Percentiles rank a stretch among this genome's conserved stretches.
phyloP scores from a whole-genome alignment of 2,329 filamentous ascomycete genomes.

The Rhynchosporium agropyri region DNA sequence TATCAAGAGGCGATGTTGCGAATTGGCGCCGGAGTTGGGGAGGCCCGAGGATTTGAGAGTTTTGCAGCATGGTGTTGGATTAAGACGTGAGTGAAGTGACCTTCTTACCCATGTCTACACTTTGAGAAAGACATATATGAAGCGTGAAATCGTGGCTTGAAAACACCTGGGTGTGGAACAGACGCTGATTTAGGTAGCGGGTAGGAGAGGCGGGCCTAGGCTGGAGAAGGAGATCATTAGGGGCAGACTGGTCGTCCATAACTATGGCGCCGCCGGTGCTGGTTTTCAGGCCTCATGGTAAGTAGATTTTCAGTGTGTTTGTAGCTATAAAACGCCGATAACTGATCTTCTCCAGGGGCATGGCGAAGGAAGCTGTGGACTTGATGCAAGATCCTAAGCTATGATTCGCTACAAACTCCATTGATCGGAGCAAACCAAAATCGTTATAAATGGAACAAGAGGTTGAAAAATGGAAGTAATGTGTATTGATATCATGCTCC shows the following conservation, averaged over 20 bases:
- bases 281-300: constrained; percentile 47
- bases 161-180: too few relatives aligned
- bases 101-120: not conserved
- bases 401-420: not conserved
- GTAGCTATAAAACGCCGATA: not conserved
- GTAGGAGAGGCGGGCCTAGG: constrained; percentile 41
- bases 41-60: constrained; percentile 42
- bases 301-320: not conserved
- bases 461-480: not conserved
- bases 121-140: too few relatives aligned
- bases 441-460: not conserved
- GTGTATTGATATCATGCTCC: not conserved
- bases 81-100: constrained; percentile 34
- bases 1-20: constrained; percentile 44
- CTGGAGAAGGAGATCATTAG: constrained; percentile 40
- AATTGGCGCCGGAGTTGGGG: constrained; percentile 43
- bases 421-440: not conserved
- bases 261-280: constrained; percentile 51
- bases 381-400: constrained; percentile 21
- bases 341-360: constrained; percentile 26
- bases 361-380: constrained; percentile 34
- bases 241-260: constrained; percentile 43
- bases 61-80: constrained; percentile 35
- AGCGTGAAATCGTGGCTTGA: too few relatives aligned
- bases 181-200: constrained; percentile 21